Base-by-base conservation (phyloP, 352 stramenopile genomes). In the Phytophthora podocarpi region DNA sequence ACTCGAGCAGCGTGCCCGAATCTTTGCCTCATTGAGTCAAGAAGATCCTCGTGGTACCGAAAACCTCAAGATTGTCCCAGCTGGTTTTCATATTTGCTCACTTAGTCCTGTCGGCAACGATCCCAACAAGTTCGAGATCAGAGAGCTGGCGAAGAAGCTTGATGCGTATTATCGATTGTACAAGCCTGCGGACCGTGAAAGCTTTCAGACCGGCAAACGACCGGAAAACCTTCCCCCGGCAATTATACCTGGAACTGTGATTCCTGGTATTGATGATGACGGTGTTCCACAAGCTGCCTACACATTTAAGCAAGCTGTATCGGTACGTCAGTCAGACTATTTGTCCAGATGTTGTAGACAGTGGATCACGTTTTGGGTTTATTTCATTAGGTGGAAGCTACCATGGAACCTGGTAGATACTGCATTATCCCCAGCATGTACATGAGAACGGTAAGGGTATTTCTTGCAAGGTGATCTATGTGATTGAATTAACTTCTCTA, bases 371-470 rank as follows among this genome's bases (percentile, higher is more conserved):
- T 27, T 51, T 16, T 7, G 1, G 27, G 55, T 46, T 18, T 28
- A n/a, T 43, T 15, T 1, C 6, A 59, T 21, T 54, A 93, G 85
- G 62, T 85, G 27, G 82, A 91, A 65, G 72, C 78, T 18, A 80
- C 63, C 0, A 88, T 95, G 60, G 82, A 93, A 37, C 70, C 85
- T 42, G 87, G 87, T 1, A 72, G 61, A 35, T 95, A 95, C 20
- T 94, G 87, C 37, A 89, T 95, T 39, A 73, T 95, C 26, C 82
- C 87, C 0, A 95, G 87, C 60, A 91, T 95, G 85, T 95, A 93
- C 55, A 92, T 93, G 81, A 75, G 85, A 53, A 91, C 79, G 67
- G 86, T 95, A 75, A 37, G 65, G 5, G 18, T 10, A 5, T 0
- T 18, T 50, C 28, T 15, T n/a, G 3, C n/a, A 4, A 13, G 18